Base-by-base conservation (phyloP, 768 basidiomycete species). In the Lentinula raphanica region DNA sequence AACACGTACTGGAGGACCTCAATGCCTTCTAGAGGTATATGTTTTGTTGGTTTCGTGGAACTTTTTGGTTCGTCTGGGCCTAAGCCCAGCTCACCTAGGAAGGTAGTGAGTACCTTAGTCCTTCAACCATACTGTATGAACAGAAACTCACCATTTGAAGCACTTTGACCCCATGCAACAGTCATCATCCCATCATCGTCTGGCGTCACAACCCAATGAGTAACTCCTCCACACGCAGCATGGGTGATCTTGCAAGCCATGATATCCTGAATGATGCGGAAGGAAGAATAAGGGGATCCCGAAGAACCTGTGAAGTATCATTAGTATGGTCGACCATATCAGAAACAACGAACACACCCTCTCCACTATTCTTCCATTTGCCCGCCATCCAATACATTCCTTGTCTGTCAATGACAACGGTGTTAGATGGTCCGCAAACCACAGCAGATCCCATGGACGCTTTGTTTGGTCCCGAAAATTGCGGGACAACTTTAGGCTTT, bases 361-460 rank as follows among this genome's bases (percentile, higher is more conserved):
- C 95, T 11, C 95, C 95, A 5, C 92, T 94, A 62, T 87, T 91
- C 72, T 98, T 98, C 91, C 92, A 98, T 84, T 88, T 94, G 36
- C 87, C 90, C 42, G 88, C 88, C 85, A 88, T 90, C 80, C 81
- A 94, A 65, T 85, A 92, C 85, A 93, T 90, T n/a, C 81, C 79
- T 65, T 92, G 88, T 49, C 80, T 85, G 68, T 96, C 94, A 38
- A 94, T 77, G 27, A 93, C 88, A 6, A 90, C 82, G n/a, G 86
- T 87, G 70, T 83, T 92, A 5, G 92, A 79, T 0, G 92, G 91
- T 15, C 96, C 96, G 23, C 91, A 90, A 9, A 80, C 72, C 28
- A 98, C 81, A 28, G 75, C 72, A 5, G 74, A 73, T 31, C 82
- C 92, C 77, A 56, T 56, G 7, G 83, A 84, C 38, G 75, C 63